phyloP scores from a whole-genome alignment of 257 asterid genomes.

The Voacanga thouarsii region DNA sequence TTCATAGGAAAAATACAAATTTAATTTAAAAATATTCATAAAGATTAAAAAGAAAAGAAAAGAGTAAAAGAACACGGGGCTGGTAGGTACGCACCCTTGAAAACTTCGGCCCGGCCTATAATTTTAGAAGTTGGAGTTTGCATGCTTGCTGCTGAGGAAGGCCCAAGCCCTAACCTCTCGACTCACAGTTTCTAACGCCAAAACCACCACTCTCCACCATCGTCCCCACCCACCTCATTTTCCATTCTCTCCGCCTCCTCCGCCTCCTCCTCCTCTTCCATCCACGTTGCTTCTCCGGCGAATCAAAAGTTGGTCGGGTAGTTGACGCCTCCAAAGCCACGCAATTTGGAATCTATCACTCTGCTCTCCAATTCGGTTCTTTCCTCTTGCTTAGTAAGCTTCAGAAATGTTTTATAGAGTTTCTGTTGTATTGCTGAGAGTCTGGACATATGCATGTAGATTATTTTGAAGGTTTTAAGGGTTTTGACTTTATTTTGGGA shows the following conservation, averaged over 20 bases:
- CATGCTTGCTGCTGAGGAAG: not conserved
- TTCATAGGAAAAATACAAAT: too few relatives aligned
- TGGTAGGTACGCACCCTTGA: not conserved
- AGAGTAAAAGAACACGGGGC: too few relatives aligned
- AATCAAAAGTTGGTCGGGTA: not conserved
- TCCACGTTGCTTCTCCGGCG: slow-evolving; percentile 1
- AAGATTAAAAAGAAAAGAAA: too few relatives aligned
- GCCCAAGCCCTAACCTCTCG: slow-evolving; percentile 23
- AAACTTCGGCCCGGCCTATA: slow-evolving; percentile 1
- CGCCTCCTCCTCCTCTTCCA: slow-evolving; percentile 1
- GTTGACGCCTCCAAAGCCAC: not conserved
- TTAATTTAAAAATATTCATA: too few relatives aligned
- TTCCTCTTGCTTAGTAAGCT: slow-evolving; percentile 5
- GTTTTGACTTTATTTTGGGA: not conserved
- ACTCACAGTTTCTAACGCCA: slow-evolving; percentile 15
- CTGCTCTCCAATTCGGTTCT: not conserved
- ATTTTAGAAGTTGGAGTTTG: not conserved
- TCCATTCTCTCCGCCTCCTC: slow-evolving; percentile 3
- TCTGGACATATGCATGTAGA: slow-evolving; percentile 4
- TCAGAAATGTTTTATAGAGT: not conserved
- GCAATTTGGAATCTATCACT: slow-evolving; percentile 9
- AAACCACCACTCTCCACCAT: slow-evolving; percentile 12
- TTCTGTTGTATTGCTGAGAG: slow-evolving; percentile 1
- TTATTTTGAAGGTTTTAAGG: not conserved
- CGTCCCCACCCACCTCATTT: slow-evolving; percentile 2